phyloP scores from a whole-genome alignment of 208 protist species.

The Balamuthia mandrillaris region DNA sequence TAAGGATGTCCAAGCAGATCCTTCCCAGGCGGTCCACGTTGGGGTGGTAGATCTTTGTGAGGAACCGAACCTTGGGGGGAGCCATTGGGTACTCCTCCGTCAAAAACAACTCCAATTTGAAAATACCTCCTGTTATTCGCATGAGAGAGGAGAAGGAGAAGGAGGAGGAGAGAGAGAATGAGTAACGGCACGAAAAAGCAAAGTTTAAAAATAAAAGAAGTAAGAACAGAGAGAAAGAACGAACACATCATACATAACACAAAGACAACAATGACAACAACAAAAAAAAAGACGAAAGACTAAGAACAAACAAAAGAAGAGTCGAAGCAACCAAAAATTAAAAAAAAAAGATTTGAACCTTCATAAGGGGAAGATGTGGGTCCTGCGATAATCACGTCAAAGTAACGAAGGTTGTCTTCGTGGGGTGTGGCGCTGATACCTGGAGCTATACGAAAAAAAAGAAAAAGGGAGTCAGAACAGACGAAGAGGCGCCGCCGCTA shows the following conservation, averaged over 20 bases:
- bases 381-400: conserved; percentile 79
- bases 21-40: conserved; percentile 82
- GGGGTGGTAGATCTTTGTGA: conserved; percentile 85
- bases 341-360: neutral
- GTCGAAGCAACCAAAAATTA: neutral
- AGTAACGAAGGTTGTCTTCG: conserved; percentile 79
- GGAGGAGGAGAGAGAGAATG: neutral
- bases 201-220: too few relatives aligned
- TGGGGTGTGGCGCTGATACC: conserved; percentile 64
- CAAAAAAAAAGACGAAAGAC: too few relatives aligned
- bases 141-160: neutral
- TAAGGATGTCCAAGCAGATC: conserved; percentile 93
- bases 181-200: conserved; percentile 4
- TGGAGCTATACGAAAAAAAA: conserved; percentile 32
- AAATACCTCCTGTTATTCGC: conserved; percentile 68
- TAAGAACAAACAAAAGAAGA: neutral
- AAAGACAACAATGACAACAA: too few relatives aligned
- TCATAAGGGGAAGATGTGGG: conserved; percentile 74
- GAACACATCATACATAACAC: neutral
- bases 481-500: neutral
- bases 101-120: conserved; percentile 86
- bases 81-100: conserved; percentile 87
- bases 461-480: neutral
- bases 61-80: conserved; percentile 81
- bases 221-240: neutral